Conservation (phyloP, 139 green algal species). For the Chlamydomonas schloesseri region DNA sequence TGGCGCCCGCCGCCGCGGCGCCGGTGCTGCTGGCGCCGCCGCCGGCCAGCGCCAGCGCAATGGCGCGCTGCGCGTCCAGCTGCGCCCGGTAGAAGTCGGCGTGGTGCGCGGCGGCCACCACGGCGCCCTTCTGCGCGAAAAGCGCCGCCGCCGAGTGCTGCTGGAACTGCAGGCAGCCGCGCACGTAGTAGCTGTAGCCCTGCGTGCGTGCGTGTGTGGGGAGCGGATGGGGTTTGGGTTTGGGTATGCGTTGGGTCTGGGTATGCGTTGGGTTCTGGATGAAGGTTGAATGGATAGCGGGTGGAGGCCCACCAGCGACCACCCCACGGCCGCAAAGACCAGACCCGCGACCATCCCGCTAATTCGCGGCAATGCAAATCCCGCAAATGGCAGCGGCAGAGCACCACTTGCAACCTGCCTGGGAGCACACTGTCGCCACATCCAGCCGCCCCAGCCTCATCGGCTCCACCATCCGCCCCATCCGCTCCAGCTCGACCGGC, state of each 20-base stretch:
- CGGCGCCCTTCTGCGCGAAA: conserved; percentile 14
- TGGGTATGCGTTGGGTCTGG: not conserved
- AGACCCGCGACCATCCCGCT: too few relatives aligned
- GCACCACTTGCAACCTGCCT: too few relatives aligned
- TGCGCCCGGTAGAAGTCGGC: not conserved
- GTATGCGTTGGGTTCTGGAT: too few relatives aligned
- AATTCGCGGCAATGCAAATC: too few relatives aligned
- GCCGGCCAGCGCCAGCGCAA: conserved; percentile 9
- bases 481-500: too few relatives aligned
- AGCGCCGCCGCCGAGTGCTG: conserved; percentile 2
- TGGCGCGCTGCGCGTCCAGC: conserved; percentile 10
- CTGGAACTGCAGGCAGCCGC: conserved; percentile 26
- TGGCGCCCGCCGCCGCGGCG: not conserved
- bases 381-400: too few relatives aligned
- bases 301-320: too few relatives aligned
- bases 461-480: too few relatives aligned
- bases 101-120: conserved; percentile 1
- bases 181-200: not conserved
- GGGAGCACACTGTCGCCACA: too few relatives aligned
- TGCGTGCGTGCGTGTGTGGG: not conserved
- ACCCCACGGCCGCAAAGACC: too few relatives aligned
- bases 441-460: too few relatives aligned
- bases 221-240: not conserved
- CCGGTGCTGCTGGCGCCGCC: conserved; percentile 11
- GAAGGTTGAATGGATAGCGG: too few relatives aligned